These are phyloP conservation scores for Aspergillus alliaceus DNA, from an alignment of 2,329 filamentous ascomycete genomes.

Conservation along the genomic window DNA sequence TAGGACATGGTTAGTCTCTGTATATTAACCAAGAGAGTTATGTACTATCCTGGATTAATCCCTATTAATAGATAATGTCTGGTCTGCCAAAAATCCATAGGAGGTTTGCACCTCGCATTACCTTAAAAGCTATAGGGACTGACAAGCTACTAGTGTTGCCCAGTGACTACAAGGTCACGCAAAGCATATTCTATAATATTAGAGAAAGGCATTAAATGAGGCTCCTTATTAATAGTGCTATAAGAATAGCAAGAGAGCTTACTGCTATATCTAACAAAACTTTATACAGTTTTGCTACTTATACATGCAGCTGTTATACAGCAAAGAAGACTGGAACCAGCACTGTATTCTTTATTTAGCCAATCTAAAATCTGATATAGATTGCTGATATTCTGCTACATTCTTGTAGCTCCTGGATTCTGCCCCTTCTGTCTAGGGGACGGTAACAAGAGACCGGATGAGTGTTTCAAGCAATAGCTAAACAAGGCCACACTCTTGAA, in stretches of 20 bases:
- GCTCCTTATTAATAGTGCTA: conserved; percentile 12
- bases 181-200: conserved; percentile 10
- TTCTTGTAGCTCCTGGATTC: conserved; percentile 7
- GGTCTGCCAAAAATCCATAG: conserved; percentile 4
- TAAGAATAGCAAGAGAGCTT: conserved; percentile 10
- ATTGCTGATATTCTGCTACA: conserved; percentile 13
- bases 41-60: conserved; percentile 11
- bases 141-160: not conserved
- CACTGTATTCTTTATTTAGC: conserved; percentile 8
- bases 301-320: conserved; percentile 3
- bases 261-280: not conserved
- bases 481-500: conserved; percentile 11
- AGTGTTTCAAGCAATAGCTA: conserved; percentile 14
- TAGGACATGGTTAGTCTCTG: conserved; percentile 19
- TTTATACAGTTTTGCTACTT: conserved; percentile 14
- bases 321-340: conserved; percentile 2
- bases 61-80: conserved; percentile 1
- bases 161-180: conserved; percentile 1
- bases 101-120: conserved; percentile 1
- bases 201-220: conserved; percentile 8
- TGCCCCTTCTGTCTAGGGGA: conserved; percentile 16
- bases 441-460: not conserved
- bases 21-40: conserved; percentile 14
- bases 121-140: too few species aligned
- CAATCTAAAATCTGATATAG: conserved; percentile 8